phyloP scores from a whole-genome alignment of 768 basidiomycete genomes.

The Tylopilus balloui region DNA sequence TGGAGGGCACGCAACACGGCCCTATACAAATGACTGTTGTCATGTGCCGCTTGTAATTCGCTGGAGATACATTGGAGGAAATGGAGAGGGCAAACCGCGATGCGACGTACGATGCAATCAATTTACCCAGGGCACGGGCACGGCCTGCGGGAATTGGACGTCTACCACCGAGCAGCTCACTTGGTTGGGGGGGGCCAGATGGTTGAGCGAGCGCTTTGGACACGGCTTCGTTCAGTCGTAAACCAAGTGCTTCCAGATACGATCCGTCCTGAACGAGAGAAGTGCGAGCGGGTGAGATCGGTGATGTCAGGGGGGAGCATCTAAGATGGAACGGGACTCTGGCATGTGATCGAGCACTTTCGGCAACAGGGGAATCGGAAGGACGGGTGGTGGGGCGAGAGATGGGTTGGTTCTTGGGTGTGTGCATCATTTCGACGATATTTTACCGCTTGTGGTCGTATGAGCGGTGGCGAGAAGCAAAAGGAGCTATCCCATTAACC shows the following conservation, averaged over 20 bases:
- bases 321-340: constrained; percentile 60
- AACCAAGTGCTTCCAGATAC: constrained; percentile 69
- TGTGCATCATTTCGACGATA: constrained; percentile 47
- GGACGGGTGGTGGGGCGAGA: constrained; percentile 63
- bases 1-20: constrained; percentile 72
- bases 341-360: constrained; percentile 50
- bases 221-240: constrained; percentile 78
- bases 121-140: constrained; percentile 57
- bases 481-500: constrained; percentile 43
- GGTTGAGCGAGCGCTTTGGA: constrained; percentile 72
- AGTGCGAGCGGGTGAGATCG: constrained; percentile 32
- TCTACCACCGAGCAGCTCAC: constrained; percentile 59
- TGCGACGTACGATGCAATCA: constrained; percentile 65
- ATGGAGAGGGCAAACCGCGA: constrained; percentile 7
- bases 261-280: constrained; percentile 71
- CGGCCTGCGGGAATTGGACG: constrained; percentile 72
- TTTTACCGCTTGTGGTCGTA: constrained; percentile 10
- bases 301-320: constrained; percentile 41
- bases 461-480: constrained; percentile 26
- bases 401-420: constrained; percentile 63
- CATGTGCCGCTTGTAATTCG: constrained; percentile 61
- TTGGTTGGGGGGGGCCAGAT: constrained; percentile 43
- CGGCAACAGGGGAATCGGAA: constrained; percentile 51
- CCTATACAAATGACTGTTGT: constrained; percentile 59
- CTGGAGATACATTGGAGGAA: constrained; percentile 35